Evolutionary conservation across 768 basidiomycete species (phyloP).

Genomic region (Glaciozyma martinii): DNA sequence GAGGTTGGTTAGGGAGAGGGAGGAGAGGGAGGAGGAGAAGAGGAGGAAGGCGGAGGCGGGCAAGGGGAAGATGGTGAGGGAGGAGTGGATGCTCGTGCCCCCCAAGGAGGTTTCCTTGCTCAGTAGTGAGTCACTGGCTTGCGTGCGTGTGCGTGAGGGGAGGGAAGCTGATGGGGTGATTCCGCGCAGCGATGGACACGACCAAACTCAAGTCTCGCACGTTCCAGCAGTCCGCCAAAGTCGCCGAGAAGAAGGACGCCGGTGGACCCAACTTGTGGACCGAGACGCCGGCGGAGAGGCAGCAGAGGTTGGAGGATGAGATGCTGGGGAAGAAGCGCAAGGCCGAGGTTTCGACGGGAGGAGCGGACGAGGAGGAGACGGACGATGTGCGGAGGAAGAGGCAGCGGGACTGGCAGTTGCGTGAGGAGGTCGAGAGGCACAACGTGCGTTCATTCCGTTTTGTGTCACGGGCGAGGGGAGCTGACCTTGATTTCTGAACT

Average conservation of each 20-base stretch:
- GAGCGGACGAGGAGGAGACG: conserved; percentile 45
- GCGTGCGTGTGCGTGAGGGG: not conserved
- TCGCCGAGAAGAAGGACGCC: conserved; percentile 38
- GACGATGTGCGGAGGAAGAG: conserved; percentile 23
- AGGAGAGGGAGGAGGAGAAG: conserved; percentile 64
- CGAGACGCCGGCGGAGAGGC: conserved; percentile 87
- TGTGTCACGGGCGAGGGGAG: not conserved
- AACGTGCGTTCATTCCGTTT: conserved; percentile 15
- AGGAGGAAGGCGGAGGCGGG: conserved; percentile 53
- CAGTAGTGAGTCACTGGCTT: conserved; percentile 53
- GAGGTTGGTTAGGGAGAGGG: conserved; percentile 71
- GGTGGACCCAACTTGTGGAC: conserved; percentile 63
- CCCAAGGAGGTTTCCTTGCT: conserved; percentile 72
- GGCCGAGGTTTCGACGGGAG: conserved; percentile 51
- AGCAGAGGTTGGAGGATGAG: conserved; percentile 86
- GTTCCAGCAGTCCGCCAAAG: conserved; percentile 51
- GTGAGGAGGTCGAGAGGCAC: conserved; percentile 27
- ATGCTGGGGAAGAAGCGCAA: conserved; percentile 74
- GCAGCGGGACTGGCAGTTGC: conserved; percentile 18
- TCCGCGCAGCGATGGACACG: conserved; percentile 66
- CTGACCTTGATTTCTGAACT: not conserved
- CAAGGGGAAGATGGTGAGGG: conserved; percentile 67
- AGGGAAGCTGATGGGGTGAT: not conserved
- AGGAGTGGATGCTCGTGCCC: conserved; percentile 98
- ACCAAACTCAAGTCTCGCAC: conserved; percentile 68